These are phyloP conservation scores for Suhomyces bolitotheri DNA, from an alignment of 1,139 yeast genomes.

Conservation along the genomic window DNA sequence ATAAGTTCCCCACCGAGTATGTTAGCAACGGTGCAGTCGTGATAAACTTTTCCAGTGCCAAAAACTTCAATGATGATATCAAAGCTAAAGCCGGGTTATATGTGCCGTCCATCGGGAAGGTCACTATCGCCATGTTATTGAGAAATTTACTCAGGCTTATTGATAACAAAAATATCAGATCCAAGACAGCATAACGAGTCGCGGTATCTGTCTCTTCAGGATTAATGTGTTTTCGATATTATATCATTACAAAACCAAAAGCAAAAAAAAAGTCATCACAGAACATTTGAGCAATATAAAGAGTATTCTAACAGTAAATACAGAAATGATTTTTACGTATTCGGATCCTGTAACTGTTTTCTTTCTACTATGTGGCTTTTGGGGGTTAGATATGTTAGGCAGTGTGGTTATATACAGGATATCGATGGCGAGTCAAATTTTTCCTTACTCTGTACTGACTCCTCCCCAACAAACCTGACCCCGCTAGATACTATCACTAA, in stretches of 20 bases:
- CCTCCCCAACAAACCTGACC: constrained; percentile 6
- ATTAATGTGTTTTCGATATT: too few relatives aligned
- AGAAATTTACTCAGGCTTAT: constrained; percentile 82
- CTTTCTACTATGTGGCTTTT: too few relatives aligned
- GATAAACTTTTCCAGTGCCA: constrained; percentile 84
- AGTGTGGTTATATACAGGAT: too few relatives aligned
- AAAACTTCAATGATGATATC: constrained; percentile 78
- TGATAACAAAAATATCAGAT: constrained; percentile 52
- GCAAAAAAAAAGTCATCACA: neutral
- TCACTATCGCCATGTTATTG: constrained; percentile 89
- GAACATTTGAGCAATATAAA: too few relatives aligned
- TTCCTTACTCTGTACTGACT: constrained; percentile 10
- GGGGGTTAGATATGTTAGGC: too few relatives aligned
- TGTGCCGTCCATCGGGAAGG: constrained; percentile 95
- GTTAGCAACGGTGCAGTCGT: constrained; percentile 87
- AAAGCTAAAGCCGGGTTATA: constrained; percentile 85
- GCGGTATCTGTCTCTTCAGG: too few relatives aligned
- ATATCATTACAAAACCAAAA: too few relatives aligned
- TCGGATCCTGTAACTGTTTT: too few relatives aligned
- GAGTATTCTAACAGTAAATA: too few relatives aligned
- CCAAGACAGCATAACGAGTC: constrained; percentile 11
- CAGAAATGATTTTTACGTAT: too few relatives aligned
- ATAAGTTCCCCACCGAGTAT: constrained; percentile 81
- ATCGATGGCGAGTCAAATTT: constrained; percentile 11
- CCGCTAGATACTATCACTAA: too few relatives aligned